A percentile compares a stretch with the other conserved stretches of the same genome.
These are phyloP conservation scores for Penicillium hordei DNA, from an alignment of 2,329 filamentous ascomycete species.

Conservation along the genomic window DNA sequence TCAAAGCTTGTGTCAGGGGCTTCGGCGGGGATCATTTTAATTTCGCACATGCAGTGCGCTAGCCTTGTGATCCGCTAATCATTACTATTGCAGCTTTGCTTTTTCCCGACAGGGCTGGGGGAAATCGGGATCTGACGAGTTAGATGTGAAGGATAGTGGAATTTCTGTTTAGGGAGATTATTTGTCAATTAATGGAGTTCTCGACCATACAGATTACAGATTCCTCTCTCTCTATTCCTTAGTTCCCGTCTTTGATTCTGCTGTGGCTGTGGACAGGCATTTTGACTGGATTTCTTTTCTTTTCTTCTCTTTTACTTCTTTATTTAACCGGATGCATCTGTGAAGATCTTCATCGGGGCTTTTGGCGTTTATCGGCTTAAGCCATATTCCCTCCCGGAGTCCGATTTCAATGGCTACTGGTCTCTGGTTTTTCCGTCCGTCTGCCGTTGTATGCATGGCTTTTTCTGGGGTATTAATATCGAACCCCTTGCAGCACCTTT, in stretches of 20 bases:
- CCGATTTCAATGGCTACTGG: neutral
- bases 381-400: neutral
- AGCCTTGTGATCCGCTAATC: neutral
- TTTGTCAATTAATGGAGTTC: neutral
- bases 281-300: slow-evolving; percentile 1
- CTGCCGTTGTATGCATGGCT: neutral
- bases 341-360: neutral
- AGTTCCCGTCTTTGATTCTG: neutral
- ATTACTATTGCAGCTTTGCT: neutral
- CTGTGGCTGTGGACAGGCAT: slow-evolving; percentile 9
- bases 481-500: neutral
- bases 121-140: neutral
- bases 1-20: neutral
- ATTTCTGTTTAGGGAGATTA: neutral
- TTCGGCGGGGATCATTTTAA: neutral
- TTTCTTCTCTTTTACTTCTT: too few species aligned
- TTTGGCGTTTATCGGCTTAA: neutral
- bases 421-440: too few species aligned
- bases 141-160: neutral
- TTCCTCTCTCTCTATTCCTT: too few species aligned
- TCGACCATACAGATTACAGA: neutral
- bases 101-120: neutral
- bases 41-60: neutral
- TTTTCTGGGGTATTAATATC: neutral
- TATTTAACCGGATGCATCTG: neutral